Percentiles rank a stretch among this genome's conserved stretches.
Evolutionary conservation across 257 asterid species (phyloP).

Genomic region (Lavandula angustifolia): DNA sequence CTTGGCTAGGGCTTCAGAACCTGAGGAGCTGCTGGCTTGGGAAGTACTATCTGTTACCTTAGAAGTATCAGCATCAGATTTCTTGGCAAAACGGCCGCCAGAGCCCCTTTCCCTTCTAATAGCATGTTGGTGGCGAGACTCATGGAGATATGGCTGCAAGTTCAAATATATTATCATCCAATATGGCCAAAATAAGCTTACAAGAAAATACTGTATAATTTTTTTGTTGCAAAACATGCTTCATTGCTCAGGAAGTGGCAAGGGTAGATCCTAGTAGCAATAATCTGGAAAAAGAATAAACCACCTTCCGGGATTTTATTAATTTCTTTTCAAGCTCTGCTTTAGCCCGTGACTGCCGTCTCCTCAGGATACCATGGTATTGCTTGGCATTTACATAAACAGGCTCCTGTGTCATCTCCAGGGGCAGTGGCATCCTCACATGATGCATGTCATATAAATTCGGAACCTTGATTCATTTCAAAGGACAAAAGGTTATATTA

Average conservation of each 20-base stretch:
- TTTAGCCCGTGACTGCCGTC: constrained; percentile 91
- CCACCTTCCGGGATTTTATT: constrained; percentile 78
- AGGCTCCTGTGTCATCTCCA: constrained; percentile 86
- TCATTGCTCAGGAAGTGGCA: background rate
- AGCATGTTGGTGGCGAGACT: constrained; percentile 95
- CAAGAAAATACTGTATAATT: background rate
- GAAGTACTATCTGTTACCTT: constrained; percentile 44
- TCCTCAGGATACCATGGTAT: constrained; percentile 74
- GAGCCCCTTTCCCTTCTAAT: constrained; percentile 76
- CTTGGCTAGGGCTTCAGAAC: constrained; percentile 32
- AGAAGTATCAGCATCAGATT: constrained; percentile 43
- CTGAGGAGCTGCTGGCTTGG: constrained; percentile 42
- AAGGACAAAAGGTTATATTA: background rate
- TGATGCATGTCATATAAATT: constrained; percentile 61
- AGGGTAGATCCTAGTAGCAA: background rate
- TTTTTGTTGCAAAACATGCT: background rate
- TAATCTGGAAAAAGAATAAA: background rate
- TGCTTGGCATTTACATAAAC: constrained; percentile 94
- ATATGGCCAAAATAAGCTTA: background rate
- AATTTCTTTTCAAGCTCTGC: constrained; percentile 84
- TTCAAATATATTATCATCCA: background rate
- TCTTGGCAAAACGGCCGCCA: constrained; percentile 89
- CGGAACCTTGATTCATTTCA: constrained; percentile 46
- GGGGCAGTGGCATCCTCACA: constrained; percentile 81
- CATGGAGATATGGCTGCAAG: constrained; percentile 82